These are phyloP conservation scores for Salix dunnii DNA, from an alignment of 345 rosid species.

Conservation along the genomic window DNA sequence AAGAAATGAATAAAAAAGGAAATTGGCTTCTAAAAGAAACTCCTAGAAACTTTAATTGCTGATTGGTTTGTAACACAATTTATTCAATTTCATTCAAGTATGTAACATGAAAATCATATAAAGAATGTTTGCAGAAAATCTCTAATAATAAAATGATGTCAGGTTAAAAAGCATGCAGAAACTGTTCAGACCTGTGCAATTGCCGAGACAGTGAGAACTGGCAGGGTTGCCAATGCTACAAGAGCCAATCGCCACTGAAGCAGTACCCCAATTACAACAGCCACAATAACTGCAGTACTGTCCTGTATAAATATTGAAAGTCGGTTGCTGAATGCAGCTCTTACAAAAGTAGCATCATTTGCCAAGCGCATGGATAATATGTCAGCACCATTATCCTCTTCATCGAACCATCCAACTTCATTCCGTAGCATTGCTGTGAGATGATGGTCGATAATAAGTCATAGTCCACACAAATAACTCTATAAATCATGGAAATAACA, in stretches of 20 bases:
- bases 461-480: constrained; percentile 16
- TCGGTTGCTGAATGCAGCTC: constrained; percentile 98
- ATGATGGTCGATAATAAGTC: constrained; percentile 20
- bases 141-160: neutral
- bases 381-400: constrained; percentile 94
- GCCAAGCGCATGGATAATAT: constrained; percentile 98
- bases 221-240: constrained; percentile 90
- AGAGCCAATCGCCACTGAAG: constrained; percentile 96
- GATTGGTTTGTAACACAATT: neutral
- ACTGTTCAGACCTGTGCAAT: constrained; percentile 79
- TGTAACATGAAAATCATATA: neutral
- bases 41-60: neutral
- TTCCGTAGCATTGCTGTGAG: constrained; percentile 93
- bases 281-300: constrained; percentile 84
- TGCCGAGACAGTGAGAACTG: constrained; percentile 82
- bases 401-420: constrained; percentile 99
- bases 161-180: constrained; percentile 11
- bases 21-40: neutral
- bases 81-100: neutral
- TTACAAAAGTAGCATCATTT: constrained; percentile 98
- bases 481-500: neutral
- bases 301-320: constrained; percentile 99
- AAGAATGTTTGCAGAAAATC: neutral
- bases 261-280: constrained; percentile 78
- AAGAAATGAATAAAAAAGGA: neutral